A percentile compares a stretch with the other conserved stretches of the same genome.
Conservation (phyloP, 176 grass and related monocot species). For the Metroxylon sagu region DNA sequence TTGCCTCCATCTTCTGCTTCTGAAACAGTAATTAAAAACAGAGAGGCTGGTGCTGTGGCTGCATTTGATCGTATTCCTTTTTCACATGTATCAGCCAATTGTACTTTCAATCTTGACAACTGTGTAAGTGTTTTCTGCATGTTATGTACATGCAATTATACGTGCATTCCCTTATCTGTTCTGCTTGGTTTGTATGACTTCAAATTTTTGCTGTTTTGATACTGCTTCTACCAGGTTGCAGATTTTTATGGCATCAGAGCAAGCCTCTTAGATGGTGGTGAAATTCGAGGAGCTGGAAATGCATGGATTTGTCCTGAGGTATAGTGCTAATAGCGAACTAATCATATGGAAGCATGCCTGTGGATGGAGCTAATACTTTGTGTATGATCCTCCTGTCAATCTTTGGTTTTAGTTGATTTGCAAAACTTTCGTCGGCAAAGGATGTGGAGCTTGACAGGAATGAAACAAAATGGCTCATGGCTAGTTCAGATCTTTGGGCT, state of each 20-base stretch:
- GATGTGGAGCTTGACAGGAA: no score
- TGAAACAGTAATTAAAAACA: slow-evolving; percentile 91
- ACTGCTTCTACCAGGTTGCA: slow-evolving; percentile 45
- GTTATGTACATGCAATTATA: neutral
- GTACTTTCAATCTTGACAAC: slow-evolving; percentile 96
- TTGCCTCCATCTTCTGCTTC: slow-evolving; percentile 85
- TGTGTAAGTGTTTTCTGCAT: slow-evolving; percentile 45
- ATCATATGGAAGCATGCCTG: no score
- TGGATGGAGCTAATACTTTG: no score
- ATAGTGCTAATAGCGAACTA: slow-evolving; percentile 15
- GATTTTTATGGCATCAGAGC: slow-evolving; percentile 99
- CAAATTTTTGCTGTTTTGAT: neutral
- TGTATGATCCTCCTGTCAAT: neutral
- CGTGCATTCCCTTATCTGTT: neutral
- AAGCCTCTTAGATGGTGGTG: slow-evolving; percentile 88
- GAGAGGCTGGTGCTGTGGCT: slow-evolving; percentile 90
- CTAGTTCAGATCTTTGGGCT: no score
- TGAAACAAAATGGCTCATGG: no score
- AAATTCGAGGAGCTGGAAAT: slow-evolving; percentile 98
- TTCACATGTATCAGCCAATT: slow-evolving; percentile 91
- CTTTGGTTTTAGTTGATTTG: no score
- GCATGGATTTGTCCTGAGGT: slow-evolving; percentile 96
- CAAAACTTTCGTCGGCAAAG: no score
- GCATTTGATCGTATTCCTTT: slow-evolving; percentile 97
- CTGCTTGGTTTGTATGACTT: neutral